phyloP scores from a whole-genome alignment of 805 yeast genomes.

The Ogataea corticis region DNA sequence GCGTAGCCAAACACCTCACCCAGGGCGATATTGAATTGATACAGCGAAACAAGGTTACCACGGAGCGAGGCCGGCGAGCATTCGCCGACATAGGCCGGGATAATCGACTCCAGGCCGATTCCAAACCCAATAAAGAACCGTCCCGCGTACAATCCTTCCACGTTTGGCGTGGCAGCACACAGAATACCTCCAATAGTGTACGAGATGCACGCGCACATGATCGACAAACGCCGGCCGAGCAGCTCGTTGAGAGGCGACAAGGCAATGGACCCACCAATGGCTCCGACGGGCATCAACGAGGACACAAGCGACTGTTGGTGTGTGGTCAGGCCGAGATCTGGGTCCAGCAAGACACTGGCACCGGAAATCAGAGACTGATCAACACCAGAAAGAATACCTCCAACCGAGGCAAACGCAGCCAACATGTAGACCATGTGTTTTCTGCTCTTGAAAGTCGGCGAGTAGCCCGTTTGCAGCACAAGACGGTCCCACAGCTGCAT shows the following conservation, averaged over 20 bases:
- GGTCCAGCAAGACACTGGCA: conserved; percentile 53
- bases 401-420: conserved; percentile 60
- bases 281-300: conserved; percentile 69
- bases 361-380: conserved; percentile 71
- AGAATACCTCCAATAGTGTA: conserved; percentile 62
- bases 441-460: conserved; percentile 45
- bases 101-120: conserved; percentile 67
- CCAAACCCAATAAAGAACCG: conserved; percentile 63
- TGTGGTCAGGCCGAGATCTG: conserved; percentile 40
- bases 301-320: conserved; percentile 54
- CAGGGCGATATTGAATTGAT: conserved; percentile 63
- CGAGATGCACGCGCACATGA: conserved; percentile 56
- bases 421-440: conserved; percentile 47
- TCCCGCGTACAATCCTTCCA: conserved; percentile 56
- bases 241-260: conserved; percentile 58
- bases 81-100: conserved; percentile 63
- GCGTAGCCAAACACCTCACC: conserved; percentile 70
- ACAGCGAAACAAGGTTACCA: conserved; percentile 61
- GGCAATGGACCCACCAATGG: conserved; percentile 60
- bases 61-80: conserved; percentile 58
- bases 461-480: conserved; percentile 34
- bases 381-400: conserved; percentile 64
- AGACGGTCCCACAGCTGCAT: conserved; percentile 41
- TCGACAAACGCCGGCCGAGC: conserved; percentile 56
- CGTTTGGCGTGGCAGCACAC: conserved; percentile 51